Percentiles rank a stretch among this genome's conserved stretches.
These are phyloP conservation scores for Boechera divaricarpa DNA, from an alignment of 345 rosid genomes.

Conservation along the genomic window DNA sequence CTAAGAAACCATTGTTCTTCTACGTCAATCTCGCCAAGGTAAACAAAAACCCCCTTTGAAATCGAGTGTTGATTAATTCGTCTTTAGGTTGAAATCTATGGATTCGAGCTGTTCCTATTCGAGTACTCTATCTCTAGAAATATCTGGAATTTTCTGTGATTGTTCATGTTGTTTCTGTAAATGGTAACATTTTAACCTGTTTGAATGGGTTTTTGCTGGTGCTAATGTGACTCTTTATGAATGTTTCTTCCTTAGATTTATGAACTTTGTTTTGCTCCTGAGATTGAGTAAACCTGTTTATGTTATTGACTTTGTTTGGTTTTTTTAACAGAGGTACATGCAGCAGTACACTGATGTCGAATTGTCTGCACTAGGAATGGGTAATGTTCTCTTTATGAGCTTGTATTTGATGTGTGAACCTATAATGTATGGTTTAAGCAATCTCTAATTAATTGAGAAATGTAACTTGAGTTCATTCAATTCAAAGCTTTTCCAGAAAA, in stretches of 20 bases:
- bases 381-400: conserved; percentile 49
- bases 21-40: conserved; percentile 98
- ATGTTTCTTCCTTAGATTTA: background rate
- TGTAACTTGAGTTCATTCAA: conserved; percentile 30
- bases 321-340: conserved; percentile 79
- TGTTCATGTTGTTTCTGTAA: background rate
- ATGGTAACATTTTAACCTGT: conserved; percentile 1
- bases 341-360: conserved; percentile 89
- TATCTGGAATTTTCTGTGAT: conserved; percentile 9
- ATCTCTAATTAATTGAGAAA: background rate
- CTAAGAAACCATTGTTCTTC: conserved; percentile 93
- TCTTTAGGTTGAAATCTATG: background rate
- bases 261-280: background rate
- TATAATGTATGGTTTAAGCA: conserved; percentile 16
- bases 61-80: background rate
- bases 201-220: background rate
- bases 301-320: conserved; percentile 4
- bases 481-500: background rate
- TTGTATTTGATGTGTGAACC: background rate
- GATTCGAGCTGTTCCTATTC: background rate
- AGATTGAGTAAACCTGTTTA: background rate
- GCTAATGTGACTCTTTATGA: conserved; percentile 16
- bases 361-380: conserved; percentile 97
- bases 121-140: background rate
- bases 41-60: background rate